These are phyloP conservation scores for Cryptococcus hybrid DNA, from an alignment of 1,284 basidiomycete genomes.

Conservation along the genomic window DNA sequence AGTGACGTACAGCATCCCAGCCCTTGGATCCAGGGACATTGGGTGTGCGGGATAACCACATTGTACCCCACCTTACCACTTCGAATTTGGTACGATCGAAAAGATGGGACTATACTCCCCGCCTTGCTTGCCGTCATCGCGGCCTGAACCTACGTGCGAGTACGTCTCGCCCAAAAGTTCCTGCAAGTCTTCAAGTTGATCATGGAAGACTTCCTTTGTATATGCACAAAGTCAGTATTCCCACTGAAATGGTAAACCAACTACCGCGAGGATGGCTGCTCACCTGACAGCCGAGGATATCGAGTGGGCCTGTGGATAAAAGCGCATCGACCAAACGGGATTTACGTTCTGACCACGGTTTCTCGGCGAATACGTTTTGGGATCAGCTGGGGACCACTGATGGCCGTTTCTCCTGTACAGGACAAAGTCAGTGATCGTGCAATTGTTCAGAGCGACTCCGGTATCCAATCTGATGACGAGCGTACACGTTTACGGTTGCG, in stretches of 20 bases:
- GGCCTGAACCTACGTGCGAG: constrained; percentile 63
- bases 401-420: constrained; percentile 3
- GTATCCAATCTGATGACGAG: neutral
- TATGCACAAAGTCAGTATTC: neutral
- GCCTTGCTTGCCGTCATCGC: constrained; percentile 59
- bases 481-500: constrained; percentile 45
- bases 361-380: constrained; percentile 22
- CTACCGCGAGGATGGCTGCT: constrained; percentile 35
- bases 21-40: constrained; percentile 38
- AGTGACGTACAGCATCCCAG: constrained; percentile 47
- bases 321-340: constrained; percentile 37
- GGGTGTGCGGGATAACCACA: constrained; percentile 44
- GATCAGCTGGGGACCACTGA: neutral
- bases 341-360: constrained; percentile 41
- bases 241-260: neutral
- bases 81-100: constrained; percentile 53
- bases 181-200: constrained; percentile 62
- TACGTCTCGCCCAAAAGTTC: constrained; percentile 57
- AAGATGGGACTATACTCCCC: constrained; percentile 68
- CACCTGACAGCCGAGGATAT: constrained; percentile 51
- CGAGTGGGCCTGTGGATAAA: constrained; percentile 27
- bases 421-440: neutral
- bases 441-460: no score
- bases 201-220: constrained; percentile 57
- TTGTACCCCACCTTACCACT: constrained; percentile 33